These are phyloP conservation scores for Phytophthora lateralis DNA, from an alignment of 352 stramenopile genomes.

Conservation along the genomic window DNA sequence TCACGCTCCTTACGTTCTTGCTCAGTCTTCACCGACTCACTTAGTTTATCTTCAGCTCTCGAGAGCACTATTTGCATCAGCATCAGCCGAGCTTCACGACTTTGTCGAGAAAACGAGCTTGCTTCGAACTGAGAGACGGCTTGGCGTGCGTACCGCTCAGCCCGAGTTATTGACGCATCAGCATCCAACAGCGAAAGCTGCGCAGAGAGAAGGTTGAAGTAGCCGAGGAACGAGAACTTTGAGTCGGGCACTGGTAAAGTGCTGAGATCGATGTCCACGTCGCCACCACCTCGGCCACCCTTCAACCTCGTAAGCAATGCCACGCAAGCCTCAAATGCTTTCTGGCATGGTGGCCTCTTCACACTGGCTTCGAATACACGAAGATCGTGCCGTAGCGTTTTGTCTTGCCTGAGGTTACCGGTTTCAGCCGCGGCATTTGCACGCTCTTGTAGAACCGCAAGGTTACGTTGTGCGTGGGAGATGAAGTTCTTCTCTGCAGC, in stretches of 20 bases:
- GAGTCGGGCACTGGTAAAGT: conserved; percentile 39
- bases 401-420: conserved; percentile 21
- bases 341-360: conserved; percentile 38
- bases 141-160: conserved; percentile 19
- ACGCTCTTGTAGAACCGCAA: conserved; percentile 31
- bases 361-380: conserved; percentile 22
- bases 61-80: conserved; percentile 33
- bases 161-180: neutral
- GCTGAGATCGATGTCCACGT: conserved; percentile 27
- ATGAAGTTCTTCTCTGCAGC: conserved; percentile 60
- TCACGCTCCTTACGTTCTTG: conserved; percentile 20
- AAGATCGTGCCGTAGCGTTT: conserved; percentile 28
- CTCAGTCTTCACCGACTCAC: conserved; percentile 17
- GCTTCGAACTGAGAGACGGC: conserved; percentile 20
- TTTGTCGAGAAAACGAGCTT: conserved; percentile 20
- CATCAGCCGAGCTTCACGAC: conserved; percentile 26
- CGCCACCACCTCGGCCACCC: conserved; percentile 24
- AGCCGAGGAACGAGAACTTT: conserved; percentile 36
- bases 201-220: conserved; percentile 35
- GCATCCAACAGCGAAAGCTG: conserved; percentile 23
- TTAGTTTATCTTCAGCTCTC: conserved; percentile 24
- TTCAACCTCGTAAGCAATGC: conserved; percentile 31
- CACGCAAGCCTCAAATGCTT: conserved; percentile 42
- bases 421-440: conserved; percentile 18
- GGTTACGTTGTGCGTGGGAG: conserved; percentile 26